Base-by-base conservation (phyloP, 805 yeast genomes). In the Suhomyces sp. region DNA sequence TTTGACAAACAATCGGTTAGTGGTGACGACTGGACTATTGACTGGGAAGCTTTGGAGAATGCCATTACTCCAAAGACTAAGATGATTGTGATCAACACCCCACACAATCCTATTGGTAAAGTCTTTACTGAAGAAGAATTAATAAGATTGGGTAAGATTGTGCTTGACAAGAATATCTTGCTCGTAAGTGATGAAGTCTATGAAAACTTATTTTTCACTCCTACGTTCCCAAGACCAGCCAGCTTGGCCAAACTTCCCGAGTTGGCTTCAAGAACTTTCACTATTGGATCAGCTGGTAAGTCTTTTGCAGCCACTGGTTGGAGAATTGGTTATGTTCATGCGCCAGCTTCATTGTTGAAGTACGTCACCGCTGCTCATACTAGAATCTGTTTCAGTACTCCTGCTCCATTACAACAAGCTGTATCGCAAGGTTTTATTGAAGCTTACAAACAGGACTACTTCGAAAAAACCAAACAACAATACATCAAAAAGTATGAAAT, bases 291-390 rank as follows among this genome's bases (percentile, higher is more conserved):
- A 27, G 99, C 97, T 6, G 99, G 99, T 57, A 94, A 94, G 71
- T 85, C 97, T 0, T 94, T 94, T 74, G 96, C 97, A n/a, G 97
- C 97, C 44, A 94, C 99, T 10, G 99, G 99, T 50, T 94, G 98
- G 97, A 86, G 99, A 77, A 82, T 94, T 50, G 99, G 99, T 51
- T 94, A 96, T 96, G 80, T 93, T 38, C 85, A 92, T 56, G 98
- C 97, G 6, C 86, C 88, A 50, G 78, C 88, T n/a, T 88, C 87
- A 29, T 76, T 92, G 58, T 77, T 94, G 62, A 84, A 87, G 59
- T 90, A 88, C 65, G 96, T 86, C 5, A 79, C 90, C 6, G 81
- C 88, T 24, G 98, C 98, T 0, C 97, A 94, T 70, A 90, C 97
- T 1, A 82, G 99, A 71, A 93, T 94, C 61, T 90, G 97, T 65